These are phyloP conservation scores for Coniella vitis DNA, from an alignment of 2,329 filamentous ascomycete species.

Conservation along the genomic window DNA sequence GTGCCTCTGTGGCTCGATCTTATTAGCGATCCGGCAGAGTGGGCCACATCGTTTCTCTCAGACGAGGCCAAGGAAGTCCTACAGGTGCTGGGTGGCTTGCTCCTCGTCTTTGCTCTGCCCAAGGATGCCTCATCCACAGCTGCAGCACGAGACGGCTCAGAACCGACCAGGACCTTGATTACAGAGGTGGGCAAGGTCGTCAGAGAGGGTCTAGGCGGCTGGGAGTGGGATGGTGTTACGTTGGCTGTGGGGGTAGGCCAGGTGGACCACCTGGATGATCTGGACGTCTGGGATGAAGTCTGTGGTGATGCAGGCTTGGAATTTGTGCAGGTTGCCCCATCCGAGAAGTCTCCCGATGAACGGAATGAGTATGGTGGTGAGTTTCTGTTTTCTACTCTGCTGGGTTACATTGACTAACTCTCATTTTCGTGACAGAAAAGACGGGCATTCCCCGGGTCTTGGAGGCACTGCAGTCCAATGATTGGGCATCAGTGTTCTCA, in stretches of 20 bases:
- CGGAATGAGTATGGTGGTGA: slow-evolving; percentile 55
- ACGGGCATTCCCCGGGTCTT: slow-evolving; percentile 50
- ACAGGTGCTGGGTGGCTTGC: slow-evolving; percentile 51
- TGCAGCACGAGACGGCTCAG: slow-evolving; percentile 4
- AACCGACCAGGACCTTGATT: slow-evolving; percentile 36
- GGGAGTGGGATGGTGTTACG: slow-evolving; percentile 58
- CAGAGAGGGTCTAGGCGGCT: slow-evolving; percentile 50
- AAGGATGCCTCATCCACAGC: not conserved
- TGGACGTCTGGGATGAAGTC: slow-evolving; percentile 56
- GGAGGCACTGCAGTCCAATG: slow-evolving; percentile 59
- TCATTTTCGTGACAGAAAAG: slow-evolving; percentile 37
- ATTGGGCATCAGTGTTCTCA: slow-evolving; percentile 44
- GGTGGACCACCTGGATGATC: slow-evolving; percentile 25
- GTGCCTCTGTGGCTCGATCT: slow-evolving; percentile 65
- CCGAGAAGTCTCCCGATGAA: slow-evolving; percentile 22
- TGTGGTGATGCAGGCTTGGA: slow-evolving; percentile 53
- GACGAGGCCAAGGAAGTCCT: slow-evolving; percentile 58
- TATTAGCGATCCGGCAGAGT: slow-evolving; percentile 42
- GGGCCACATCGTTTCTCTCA: slow-evolving; percentile 53
- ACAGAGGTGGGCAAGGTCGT: slow-evolving; percentile 48
- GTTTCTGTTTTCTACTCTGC: slow-evolving; percentile 11
- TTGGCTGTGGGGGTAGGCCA: slow-evolving; percentile 51
- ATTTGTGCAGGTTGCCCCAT: slow-evolving; percentile 44
- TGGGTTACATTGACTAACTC: not conserved
- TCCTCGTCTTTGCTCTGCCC: slow-evolving; percentile 45